Conservation (phyloP, 192 early-diverging fungal species). For the Umbelopsis ramanniana region DNA sequence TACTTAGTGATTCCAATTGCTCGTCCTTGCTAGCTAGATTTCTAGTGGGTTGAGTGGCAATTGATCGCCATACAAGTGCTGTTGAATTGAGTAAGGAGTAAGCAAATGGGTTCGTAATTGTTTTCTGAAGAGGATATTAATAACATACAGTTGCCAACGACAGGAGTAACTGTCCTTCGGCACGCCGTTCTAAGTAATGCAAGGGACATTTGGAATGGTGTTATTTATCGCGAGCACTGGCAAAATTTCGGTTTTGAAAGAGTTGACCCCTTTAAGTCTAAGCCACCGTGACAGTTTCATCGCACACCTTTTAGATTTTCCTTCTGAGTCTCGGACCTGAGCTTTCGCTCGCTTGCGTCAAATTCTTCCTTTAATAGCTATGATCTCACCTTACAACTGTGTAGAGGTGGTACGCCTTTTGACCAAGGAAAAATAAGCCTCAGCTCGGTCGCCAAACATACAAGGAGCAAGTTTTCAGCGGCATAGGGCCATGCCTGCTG, state of each 20-base stretch:
- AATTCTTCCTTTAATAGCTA: too few species aligned
- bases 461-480: too few species aligned
- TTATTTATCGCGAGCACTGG: neutral
- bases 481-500: too few species aligned
- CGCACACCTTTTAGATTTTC: too few species aligned
- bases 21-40: neutral
- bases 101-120: neutral
- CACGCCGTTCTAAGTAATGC: conserved; percentile 11
- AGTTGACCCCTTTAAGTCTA: neutral
- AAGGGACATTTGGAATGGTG: conserved; percentile 13
- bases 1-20: conserved; percentile 16
- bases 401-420: too few species aligned
- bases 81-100: too few species aligned
- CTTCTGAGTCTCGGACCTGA: too few species aligned
- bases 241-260: too few species aligned
- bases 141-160: conserved; percentile 2
- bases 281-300: conserved; percentile 16
- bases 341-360: too few species aligned
- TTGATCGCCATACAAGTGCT: conserved; percentile 1
- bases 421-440: too few species aligned
- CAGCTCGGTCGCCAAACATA: too few species aligned
- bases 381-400: too few species aligned
- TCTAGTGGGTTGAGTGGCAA: neutral
- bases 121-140: neutral
- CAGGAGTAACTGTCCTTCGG: conserved; percentile 17